Evolutionary conservation across 179 eudicot genomes (phyloP), one percentile per base, ranked within the genome.

Genomic region (Beta corolliflora): DNA sequence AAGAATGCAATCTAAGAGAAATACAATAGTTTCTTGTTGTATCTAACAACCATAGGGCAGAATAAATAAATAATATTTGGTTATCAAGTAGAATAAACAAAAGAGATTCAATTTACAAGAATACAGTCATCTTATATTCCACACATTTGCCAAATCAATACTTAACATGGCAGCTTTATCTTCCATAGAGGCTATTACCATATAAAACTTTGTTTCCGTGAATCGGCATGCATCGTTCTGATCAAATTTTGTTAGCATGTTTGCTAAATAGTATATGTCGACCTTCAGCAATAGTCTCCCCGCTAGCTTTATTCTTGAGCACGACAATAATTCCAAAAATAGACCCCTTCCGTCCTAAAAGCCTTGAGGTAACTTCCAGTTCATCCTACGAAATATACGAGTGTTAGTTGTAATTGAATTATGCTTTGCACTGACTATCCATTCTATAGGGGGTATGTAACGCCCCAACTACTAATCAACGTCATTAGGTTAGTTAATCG

Each of bases 201-300:
- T 44, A 19, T n/a, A 25, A 45, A 72, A 55, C 48, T 53, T 54
- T 13, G 58, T 5, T 29, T 53, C 77, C 11, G 31, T 10, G 36
- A 21, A 72, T 19, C 10, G 18, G 10, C 61, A 50, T 46, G 58
- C 12, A 21, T 31, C 3, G 44, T 9, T 75, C 48, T 9, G 36
- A 60, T 84, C 81, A 88, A 41, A 88, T 83, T 69, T 88, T 88
- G 83, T 87, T 84, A 36, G 59, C 81, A 65, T 50, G 86, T 58
- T 60, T 84, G 71, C 79, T 75, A 71, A 86, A 86, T 7, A 88
- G 64, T 3, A 83, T 71, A 75, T 84, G 89, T 31, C 87, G 84
- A 54, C 89, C 88, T 78, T 88, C 86, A 46, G 90, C 90, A 48
- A 88, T 78, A 21, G 48, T 76, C 44, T 86, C 84, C 29, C 87